Base-by-base conservation (phyloP, 768 basidiomycete species). In the Rhodotorula kratochvilovae region DNA sequence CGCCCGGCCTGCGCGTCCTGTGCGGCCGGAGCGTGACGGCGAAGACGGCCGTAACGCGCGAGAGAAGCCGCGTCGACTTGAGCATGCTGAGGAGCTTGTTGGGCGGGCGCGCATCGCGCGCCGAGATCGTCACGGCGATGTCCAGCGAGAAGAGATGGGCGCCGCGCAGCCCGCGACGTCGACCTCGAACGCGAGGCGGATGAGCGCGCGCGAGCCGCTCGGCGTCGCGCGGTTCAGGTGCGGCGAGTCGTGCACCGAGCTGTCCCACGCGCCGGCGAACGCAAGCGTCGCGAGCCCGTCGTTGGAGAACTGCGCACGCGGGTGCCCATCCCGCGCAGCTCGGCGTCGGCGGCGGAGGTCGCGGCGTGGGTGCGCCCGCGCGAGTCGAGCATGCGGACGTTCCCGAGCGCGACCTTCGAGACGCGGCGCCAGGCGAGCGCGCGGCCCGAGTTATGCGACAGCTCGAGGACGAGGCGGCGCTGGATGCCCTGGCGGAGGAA, bases 401-500 rank as follows among this genome's bases (percentile, higher is more conserved):
- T 89, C 35, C 92, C 91, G 25, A 94, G 80, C 48, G 87, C 86
- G 62, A 94, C 83, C 76, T 86, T 88, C 3, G 86, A 86, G 50
- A 96, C 83, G 70, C 88, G 87, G 33, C 85, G 85, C 94, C 93
- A 97, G 2, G 90, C 90, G 63, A 97, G 85, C 73, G 94, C 89
- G 53, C 85, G 86, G 1, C 95, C 95, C 21, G 95, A 95, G 78
- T 91, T 89, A 62, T 91, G 95, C 25, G 87, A 87, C 43, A 98
- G 82, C 1, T 85, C 86, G 67, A 99, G 80, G 46, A 85, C 81
- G 61, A 99, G 81, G 21, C 90, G 87, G 31, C 96, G 85, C 79
- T 99, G 96, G 35, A 97, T 81, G 36, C 96, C 96, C 81, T 99
- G 96, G 76, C 91, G 93, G 29, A 98, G 83, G 68, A 86, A 87